These are phyloP conservation scores for Macadamia integrifolia DNA, from an alignment of 164 flowering plant genomes.

Conservation along the genomic window DNA sequence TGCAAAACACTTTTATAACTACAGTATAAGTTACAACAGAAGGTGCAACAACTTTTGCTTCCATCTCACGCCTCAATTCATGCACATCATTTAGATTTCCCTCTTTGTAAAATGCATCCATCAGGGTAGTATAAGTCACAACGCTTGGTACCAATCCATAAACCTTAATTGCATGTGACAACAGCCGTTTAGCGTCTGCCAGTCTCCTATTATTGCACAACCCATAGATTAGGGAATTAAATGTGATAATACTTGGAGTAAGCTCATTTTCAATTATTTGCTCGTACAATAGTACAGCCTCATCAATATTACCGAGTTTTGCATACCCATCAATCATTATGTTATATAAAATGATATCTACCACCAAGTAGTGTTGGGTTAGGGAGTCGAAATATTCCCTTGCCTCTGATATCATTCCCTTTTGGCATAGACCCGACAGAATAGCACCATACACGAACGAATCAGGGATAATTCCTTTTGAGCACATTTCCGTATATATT, in stretches of 20 bases:
- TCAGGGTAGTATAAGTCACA: conserved; percentile 61
- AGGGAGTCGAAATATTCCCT: conserved; percentile 42
- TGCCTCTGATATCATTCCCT: conserved; percentile 51
- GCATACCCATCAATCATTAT: conserved; percentile 71
- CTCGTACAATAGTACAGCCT: conserved; percentile 42
- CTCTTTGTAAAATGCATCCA: conserved; percentile 58
- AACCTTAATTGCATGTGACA: conserved; percentile 24
- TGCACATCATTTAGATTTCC: conserved; percentile 29
- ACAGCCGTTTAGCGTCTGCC: conserved; percentile 35
- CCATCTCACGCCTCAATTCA: conserved; percentile 47
- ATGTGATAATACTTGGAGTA: conserved; percentile 60
- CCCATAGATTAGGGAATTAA: conserved; percentile 67
- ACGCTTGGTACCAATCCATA: conserved; percentile 48
- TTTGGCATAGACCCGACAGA: conserved; percentile 46
- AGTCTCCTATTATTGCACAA: conserved; percentile 47
- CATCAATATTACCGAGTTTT: conserved; percentile 38
- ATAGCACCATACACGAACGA: conserved; percentile 35
- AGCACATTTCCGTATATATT: conserved; percentile 42
- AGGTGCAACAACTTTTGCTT: conserved; percentile 34
- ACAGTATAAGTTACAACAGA: conserved; percentile 62
- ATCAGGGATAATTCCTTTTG: conserved; percentile 38
- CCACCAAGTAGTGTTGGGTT: conserved; percentile 17
- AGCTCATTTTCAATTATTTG: conserved; percentile 35
- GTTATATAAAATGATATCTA: conserved; percentile 50
- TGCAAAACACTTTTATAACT: conserved; percentile 57